phyloP scores from a whole-genome alignment of 371 early-diverging fungal genomes.

The Encephalitozoon intestinalis region DNA sequence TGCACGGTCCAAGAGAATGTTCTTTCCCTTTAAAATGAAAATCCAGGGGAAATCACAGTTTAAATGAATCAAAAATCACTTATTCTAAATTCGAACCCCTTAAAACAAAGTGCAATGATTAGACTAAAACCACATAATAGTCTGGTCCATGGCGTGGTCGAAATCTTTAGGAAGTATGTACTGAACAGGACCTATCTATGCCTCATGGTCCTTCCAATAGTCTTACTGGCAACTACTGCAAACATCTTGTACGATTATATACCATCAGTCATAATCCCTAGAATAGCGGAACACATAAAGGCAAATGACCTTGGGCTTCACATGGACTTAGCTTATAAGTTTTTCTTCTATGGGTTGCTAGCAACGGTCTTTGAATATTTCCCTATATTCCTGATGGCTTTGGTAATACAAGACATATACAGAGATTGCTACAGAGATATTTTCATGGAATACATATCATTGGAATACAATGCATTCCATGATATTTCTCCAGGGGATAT shows the following conservation, averaged over 20 bases:
- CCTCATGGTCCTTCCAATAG: background rate
- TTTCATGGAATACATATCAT: slow-evolving; percentile 31
- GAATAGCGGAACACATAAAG: background rate
- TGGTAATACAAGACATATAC: slow-evolving; percentile 25
- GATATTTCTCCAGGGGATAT: slow-evolving; percentile 42
- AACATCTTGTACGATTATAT: background rate
- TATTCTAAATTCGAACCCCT: background rate
- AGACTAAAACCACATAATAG: background rate
- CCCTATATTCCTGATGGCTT: slow-evolving; percentile 30
- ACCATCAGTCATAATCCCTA: background rate
- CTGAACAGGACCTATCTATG: background rate
- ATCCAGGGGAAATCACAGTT: background rate
- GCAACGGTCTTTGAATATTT: slow-evolving; percentile 15
- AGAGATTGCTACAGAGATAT: slow-evolving; percentile 17
- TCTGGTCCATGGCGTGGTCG: background rate
- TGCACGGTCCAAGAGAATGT: no score
- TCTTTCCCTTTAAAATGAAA: background rate
- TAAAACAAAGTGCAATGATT: background rate
- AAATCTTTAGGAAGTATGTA: background rate
- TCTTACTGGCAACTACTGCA: background rate
- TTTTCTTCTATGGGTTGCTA: background rate
- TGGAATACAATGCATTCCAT: slow-evolving; percentile 34
- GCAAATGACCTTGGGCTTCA: background rate
- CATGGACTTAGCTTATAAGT: background rate
- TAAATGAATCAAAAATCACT: background rate